These are phyloP conservation scores for Penicillium oxalicum DNA, from an alignment of 2,329 filamentous ascomycete species.

Conservation along the genomic window DNA sequence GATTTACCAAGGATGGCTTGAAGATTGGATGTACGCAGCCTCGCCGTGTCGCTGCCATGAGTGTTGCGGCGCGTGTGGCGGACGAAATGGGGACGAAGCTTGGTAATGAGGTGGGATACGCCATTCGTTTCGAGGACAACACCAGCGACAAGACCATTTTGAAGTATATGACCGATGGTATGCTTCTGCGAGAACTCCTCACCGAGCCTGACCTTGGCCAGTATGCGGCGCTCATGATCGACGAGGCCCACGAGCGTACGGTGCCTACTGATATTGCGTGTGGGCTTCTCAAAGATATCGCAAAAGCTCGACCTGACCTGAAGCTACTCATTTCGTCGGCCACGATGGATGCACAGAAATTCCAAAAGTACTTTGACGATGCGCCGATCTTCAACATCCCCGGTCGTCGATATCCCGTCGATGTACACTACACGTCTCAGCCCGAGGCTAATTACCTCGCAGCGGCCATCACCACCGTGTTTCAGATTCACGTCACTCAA, in stretches of 20 bases:
- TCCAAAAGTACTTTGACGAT: constrained; percentile 84
- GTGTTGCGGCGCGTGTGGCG: constrained; percentile 88
- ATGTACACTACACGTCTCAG: constrained; percentile 82
- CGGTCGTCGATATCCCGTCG: constrained; percentile 79
- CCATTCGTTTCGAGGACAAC: constrained; percentile 88
- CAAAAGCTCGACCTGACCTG: constrained; percentile 73
- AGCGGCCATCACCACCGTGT: constrained; percentile 85
- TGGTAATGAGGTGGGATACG: constrained; percentile 88
- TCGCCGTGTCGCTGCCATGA: constrained; percentile 93
- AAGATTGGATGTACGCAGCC: constrained; percentile 94
- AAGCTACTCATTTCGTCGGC: constrained; percentile 90
- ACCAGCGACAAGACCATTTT: constrained; percentile 86
- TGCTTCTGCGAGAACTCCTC: constrained; percentile 84
- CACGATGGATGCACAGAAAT: constrained; percentile 90
- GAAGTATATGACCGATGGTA: constrained; percentile 97
- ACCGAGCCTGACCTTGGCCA: constrained; percentile 76
- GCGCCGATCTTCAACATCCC: constrained; percentile 93
- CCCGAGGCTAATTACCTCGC: constrained; percentile 92
- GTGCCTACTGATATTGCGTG: constrained; percentile 86
- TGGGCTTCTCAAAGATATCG: constrained; percentile 81
- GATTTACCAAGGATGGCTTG: constrained; percentile 74
- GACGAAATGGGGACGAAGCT: constrained; percentile 89
- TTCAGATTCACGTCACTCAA: constrained; percentile 89
- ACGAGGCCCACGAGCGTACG: constrained; percentile 93
- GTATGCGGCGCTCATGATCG: constrained; percentile 89